These are phyloP conservation scores for Stenogyne calaminthoides DNA, from an alignment of 305 asterid genomes.

Conservation along the genomic window DNA sequence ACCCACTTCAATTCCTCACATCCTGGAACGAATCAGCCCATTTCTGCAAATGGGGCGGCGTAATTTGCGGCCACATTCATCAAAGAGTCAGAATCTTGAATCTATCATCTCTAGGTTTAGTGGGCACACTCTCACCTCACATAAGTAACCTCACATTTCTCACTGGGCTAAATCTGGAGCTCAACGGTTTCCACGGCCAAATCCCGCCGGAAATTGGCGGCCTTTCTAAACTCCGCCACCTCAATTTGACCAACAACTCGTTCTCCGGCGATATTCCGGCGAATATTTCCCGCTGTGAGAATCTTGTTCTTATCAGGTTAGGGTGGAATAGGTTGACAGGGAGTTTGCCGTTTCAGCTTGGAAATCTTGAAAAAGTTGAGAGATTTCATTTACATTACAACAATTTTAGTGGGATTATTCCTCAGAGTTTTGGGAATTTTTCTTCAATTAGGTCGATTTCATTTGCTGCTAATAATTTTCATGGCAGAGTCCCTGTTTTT, in stretches of 20 bases:
- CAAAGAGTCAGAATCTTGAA: slow-evolving; percentile 32
- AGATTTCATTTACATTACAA: slow-evolving; percentile 34
- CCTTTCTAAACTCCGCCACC: slow-evolving; percentile 36
- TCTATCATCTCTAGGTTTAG: slow-evolving; percentile 26
- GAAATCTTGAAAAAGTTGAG: slow-evolving; percentile 35
- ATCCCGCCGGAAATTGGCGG: slow-evolving; percentile 39
- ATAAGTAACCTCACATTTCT: slow-evolving; percentile 40
- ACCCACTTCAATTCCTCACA: slow-evolving; percentile 31
- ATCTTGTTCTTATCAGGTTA: slow-evolving; percentile 32
- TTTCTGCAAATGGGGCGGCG: slow-evolving; percentile 41
- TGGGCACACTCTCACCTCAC: slow-evolving; percentile 38
- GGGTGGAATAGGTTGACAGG: slow-evolving; percentile 44
- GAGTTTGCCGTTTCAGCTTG: slow-evolving; percentile 35
- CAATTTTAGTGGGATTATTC: slow-evolving; percentile 35
- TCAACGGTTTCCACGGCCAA: slow-evolving; percentile 36
- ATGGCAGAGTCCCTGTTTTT: slow-evolving; percentile 35
- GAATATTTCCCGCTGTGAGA: slow-evolving; percentile 36
- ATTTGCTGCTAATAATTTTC: slow-evolving; percentile 33
- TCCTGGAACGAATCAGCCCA: slow-evolving; percentile 42
- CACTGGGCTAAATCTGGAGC: slow-evolving; percentile 30
- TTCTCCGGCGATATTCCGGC: slow-evolving; percentile 42
- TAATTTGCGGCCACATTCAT: slow-evolving; percentile 32
- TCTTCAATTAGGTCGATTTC: slow-evolving; percentile 37
- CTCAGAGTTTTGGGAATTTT: slow-evolving; percentile 35
- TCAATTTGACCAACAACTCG: slow-evolving; percentile 41